Conservation (phyloP, 768 basidiomycete species). For the Amanita jacksonii region DNA sequence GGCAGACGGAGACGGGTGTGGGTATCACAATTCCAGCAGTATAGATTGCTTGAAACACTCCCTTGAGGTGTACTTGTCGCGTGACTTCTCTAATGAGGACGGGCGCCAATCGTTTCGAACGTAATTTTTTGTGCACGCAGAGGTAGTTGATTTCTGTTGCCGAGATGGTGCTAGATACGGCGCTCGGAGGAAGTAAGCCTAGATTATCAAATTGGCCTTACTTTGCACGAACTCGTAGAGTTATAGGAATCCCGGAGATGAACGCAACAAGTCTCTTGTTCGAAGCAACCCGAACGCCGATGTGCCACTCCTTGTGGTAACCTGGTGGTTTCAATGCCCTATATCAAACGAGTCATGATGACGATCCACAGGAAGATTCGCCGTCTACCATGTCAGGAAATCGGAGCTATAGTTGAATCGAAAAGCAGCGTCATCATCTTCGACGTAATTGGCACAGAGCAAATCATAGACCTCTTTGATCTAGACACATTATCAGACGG, state of each 20-base stretch:
- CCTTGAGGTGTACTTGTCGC: slow-evolving; percentile 78
- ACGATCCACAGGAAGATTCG: slow-evolving; percentile 1
- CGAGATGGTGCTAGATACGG: slow-evolving; percentile 41
- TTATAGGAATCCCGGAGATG: slow-evolving; percentile 87
- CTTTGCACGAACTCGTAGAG: slow-evolving; percentile 77
- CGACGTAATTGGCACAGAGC: slow-evolving; percentile 89
- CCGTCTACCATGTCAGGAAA: slow-evolving; percentile 76
- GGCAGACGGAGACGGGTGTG: slow-evolving; percentile 83
- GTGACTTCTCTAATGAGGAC: slow-evolving; percentile 98
- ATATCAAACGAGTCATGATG: slow-evolving; percentile 1
- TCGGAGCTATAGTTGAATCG: slow-evolving; percentile 94
- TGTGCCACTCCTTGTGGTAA: slow-evolving; percentile 89
- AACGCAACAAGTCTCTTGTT: slow-evolving; percentile 95
- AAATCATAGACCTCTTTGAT: slow-evolving; percentile 88
- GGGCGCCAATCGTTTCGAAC: slow-evolving; percentile 89
- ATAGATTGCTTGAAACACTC: slow-evolving; percentile 95
- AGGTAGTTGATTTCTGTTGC: slow-evolving; percentile 95
- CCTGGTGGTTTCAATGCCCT: slow-evolving; percentile 96
- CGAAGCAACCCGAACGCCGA: slow-evolving; percentile 85
- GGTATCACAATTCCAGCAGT: slow-evolving; percentile 91
- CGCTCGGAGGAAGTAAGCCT: not conserved
- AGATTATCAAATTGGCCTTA: slow-evolving; percentile 30
- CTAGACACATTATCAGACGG: slow-evolving; percentile 27
- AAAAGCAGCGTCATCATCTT: slow-evolving; percentile 94
- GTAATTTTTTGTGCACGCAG: slow-evolving; percentile 94